Percentiles rank a stretch among this genome's conserved stretches.
Conservation (phyloP, 2,329 filamentous ascomycete species). For the Neophaeococcomyces aloes region DNA sequence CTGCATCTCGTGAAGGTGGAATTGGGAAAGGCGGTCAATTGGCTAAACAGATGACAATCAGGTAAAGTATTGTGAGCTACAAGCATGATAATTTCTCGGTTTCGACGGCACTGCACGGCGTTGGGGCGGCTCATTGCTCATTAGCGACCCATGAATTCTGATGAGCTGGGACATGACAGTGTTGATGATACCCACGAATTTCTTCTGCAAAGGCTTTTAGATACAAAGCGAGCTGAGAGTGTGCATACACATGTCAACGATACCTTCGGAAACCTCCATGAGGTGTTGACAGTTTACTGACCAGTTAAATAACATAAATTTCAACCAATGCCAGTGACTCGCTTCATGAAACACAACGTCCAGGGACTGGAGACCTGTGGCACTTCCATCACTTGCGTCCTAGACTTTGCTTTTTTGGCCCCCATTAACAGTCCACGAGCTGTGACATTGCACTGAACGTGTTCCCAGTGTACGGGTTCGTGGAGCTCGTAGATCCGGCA, state of each 20-base stretch:
- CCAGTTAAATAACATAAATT: neutral
- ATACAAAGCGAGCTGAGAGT: neutral
- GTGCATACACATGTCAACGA: neutral
- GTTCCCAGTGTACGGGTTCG: no score
- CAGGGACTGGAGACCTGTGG: neutral
- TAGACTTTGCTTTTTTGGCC: neutral
- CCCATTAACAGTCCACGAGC: no score
- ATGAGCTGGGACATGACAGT: neutral
- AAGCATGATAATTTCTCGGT: neutral
- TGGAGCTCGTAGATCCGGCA: no score
- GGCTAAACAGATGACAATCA: conserved; percentile 91
- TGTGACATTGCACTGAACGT: no score
- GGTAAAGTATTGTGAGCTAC: conserved; percentile 40
- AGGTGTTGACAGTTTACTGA: neutral
- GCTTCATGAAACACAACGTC: conserved; percentile 3
- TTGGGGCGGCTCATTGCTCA: conserved; percentile 2
- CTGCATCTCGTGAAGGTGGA: conserved; percentile 52
- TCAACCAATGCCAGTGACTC: neutral
- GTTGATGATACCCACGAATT: conserved; percentile 1
- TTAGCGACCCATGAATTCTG: no score
- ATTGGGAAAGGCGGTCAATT: conserved; percentile 70
- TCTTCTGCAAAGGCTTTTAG: neutral
- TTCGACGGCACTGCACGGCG: conserved; percentile 6
- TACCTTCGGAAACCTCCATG: no score
- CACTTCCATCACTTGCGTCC: neutral